Percentiles rank a stretch among this genome's conserved stretches.
Evolutionary conservation across 495 filamentous ascomycete genomes (phyloP).

Genomic region (Pyrenula aspistea): DNA sequence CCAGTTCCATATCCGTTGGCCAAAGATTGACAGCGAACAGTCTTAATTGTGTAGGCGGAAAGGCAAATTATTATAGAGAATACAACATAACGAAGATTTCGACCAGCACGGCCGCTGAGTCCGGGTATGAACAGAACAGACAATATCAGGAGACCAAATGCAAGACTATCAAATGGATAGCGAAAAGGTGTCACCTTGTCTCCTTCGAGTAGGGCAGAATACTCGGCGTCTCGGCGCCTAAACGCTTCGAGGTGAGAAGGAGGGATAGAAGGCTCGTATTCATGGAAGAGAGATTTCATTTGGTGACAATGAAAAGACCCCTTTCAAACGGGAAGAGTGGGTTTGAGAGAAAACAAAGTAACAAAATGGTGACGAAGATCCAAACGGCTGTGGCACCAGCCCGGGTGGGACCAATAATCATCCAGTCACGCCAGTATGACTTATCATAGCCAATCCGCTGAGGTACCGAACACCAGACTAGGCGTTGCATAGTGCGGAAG

Average conservation of each 20-base stretch:
- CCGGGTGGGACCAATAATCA: too few species aligned
- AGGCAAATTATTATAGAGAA: slow-evolving; percentile 38
- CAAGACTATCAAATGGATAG: slow-evolving; percentile 20
- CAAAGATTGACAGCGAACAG: slow-evolving; percentile 33
- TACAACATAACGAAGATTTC: slow-evolving; percentile 36
- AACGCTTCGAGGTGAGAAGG: slow-evolving; percentile 11
- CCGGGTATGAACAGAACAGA: slow-evolving; percentile 21
- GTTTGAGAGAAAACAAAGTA: background rate
- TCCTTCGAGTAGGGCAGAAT: slow-evolving; percentile 16
- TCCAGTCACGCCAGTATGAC: too few species aligned
- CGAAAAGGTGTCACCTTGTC: slow-evolving; percentile 25
- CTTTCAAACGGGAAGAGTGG: background rate
- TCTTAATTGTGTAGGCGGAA: slow-evolving; percentile 23
- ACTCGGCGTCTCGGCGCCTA: slow-evolving; percentile 7
- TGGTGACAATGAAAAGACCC: background rate
- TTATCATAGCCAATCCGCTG: too few species aligned
- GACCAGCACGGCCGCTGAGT: slow-evolving; percentile 4
- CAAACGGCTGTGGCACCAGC: background rate
- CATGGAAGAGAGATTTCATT: background rate
- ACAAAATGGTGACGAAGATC: background rate
- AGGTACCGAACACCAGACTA: too few species aligned
- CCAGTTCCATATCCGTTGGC: slow-evolving; percentile 58
- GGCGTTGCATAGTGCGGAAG: too few species aligned
- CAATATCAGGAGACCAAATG: slow-evolving; percentile 17
- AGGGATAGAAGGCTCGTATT: background rate